A percentile compares a stretch with the other conserved stretches of the same genome.
These are phyloP conservation scores for Amauroascus niger DNA, from an alignment of 2,329 filamentous ascomycete genomes.

Conservation along the genomic window DNA sequence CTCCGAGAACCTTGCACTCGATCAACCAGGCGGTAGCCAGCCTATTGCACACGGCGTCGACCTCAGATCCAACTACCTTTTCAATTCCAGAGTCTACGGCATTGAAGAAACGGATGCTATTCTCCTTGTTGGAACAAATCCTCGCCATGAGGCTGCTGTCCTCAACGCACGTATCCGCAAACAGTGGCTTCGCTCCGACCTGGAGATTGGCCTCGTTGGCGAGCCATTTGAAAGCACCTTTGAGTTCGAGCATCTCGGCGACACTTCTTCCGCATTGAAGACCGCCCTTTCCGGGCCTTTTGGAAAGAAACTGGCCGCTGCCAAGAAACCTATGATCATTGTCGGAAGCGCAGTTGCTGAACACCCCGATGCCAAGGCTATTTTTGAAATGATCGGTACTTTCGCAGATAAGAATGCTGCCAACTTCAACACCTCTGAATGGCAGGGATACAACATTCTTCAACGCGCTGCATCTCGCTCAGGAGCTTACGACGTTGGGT, in stretches of 20 bases:
- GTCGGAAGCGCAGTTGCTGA: slow-evolving; percentile 87
- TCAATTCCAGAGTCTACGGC: slow-evolving; percentile 91
- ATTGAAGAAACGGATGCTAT: slow-evolving; percentile 90
- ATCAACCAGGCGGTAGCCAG: slow-evolving; percentile 72
- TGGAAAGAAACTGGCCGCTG: slow-evolving; percentile 79
- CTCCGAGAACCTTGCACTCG: slow-evolving; percentile 88
- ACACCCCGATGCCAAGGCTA: slow-evolving; percentile 80
- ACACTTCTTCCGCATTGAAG: slow-evolving; percentile 71
- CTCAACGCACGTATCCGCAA: slow-evolving; percentile 95
- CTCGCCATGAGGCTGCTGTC: slow-evolving; percentile 86
- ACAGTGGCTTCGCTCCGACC: slow-evolving; percentile 91
- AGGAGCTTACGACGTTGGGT: slow-evolving; percentile 92
- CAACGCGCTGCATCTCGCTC: slow-evolving; percentile 86
- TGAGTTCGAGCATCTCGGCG: slow-evolving; percentile 83
- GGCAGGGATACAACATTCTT: slow-evolving; percentile 96
- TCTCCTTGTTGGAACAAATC: slow-evolving; percentile 88
- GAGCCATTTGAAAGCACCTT: slow-evolving; percentile 90
- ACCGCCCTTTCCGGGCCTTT: slow-evolving; percentile 74
- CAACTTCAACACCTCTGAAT: slow-evolving; percentile 80
- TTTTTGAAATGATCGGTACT: slow-evolving; percentile 79
- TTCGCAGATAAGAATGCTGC: slow-evolving; percentile 90
- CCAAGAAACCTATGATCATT: slow-evolving; percentile 93
- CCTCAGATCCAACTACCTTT: slow-evolving; percentile 85
- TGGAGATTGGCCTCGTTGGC: slow-evolving; percentile 85
- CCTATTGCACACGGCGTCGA: slow-evolving; percentile 89